These are phyloP conservation scores for Lavandula angustifolia DNA, from an alignment of 257 asterid species.

Conservation along the genomic window DNA sequence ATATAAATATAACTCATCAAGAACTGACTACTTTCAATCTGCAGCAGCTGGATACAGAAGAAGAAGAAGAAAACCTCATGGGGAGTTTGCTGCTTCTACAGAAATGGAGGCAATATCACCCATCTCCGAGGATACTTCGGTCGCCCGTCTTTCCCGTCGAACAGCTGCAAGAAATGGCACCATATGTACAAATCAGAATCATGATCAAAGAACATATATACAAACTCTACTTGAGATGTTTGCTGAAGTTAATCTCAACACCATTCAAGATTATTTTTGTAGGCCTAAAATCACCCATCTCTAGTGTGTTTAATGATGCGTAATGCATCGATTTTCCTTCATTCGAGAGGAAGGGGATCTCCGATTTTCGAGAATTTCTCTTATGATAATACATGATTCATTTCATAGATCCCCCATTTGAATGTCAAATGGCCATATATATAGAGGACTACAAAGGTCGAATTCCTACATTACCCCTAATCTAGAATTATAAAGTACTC, in stretches of 20 bases:
- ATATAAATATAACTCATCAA: conserved; percentile 14
- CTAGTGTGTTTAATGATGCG: too few relatives aligned
- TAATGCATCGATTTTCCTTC: too few relatives aligned
- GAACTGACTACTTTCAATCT: conserved; percentile 26
- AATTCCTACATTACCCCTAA: too few relatives aligned
- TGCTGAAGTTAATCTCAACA: neutral
- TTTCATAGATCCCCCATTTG: too few relatives aligned
- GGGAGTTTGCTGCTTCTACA: conserved; percentile 43
- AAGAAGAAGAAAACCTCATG: conserved; percentile 8
- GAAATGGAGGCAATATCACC: conserved; percentile 96
- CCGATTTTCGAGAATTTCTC: too few relatives aligned
- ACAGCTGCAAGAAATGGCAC: conserved; percentile 56
- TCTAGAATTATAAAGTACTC: too few relatives aligned
- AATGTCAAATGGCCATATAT: too few relatives aligned
- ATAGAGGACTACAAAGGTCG: too few relatives aligned
- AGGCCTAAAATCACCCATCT: too few relatives aligned
- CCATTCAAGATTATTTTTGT: neutral
- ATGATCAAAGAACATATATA: neutral
- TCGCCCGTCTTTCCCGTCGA: conserved; percentile 92
- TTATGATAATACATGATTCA: too few relatives aligned
- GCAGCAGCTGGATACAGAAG: neutral
- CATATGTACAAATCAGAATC: conserved; percentile 28
- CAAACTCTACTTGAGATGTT: neutral
- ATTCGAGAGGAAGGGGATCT: too few relatives aligned
- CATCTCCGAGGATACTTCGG: conserved; percentile 92